Evolutionary conservation across 2,329 filamentous ascomycete species (phyloP).

Genomic region (Beauveria rudraprayagi): DNA sequence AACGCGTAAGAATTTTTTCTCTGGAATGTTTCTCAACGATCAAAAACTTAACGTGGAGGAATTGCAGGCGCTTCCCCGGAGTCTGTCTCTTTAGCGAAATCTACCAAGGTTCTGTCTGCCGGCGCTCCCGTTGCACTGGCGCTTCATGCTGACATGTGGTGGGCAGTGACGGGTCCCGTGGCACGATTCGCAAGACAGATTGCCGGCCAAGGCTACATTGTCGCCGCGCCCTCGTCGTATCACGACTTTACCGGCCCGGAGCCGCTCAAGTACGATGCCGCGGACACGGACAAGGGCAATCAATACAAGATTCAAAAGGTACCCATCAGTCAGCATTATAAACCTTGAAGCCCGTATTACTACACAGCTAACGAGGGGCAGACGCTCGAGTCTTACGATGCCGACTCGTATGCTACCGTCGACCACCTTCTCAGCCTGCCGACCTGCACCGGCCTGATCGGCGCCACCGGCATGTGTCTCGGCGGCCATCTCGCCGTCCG

Average conservation of each 20-base stretch:
- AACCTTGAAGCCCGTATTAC: neutral
- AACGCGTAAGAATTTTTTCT: slow-evolving; percentile 51
- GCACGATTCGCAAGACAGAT: slow-evolving; percentile 86
- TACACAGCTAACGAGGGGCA: slow-evolving; percentile 23
- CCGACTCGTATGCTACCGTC: slow-evolving; percentile 61
- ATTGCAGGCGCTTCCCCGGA: slow-evolving; percentile 61
- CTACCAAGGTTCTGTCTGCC: slow-evolving; percentile 64
- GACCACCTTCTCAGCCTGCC: slow-evolving; percentile 62
- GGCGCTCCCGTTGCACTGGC: neutral
- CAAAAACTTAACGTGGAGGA: neutral
- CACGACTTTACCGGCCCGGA: slow-evolving; percentile 88
- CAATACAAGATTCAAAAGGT: slow-evolving; percentile 77
- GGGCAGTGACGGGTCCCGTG: slow-evolving; percentile 77
- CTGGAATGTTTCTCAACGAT: no score
- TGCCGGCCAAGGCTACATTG: slow-evolving; percentile 86
- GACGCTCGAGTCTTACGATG: slow-evolving; percentile 80
- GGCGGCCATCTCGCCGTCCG: slow-evolving; percentile 75
- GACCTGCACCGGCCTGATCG: slow-evolving; percentile 75
- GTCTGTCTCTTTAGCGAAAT: slow-evolving; percentile 90
- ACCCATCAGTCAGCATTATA: slow-evolving; percentile 9
- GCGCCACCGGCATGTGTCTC: slow-evolving; percentile 83
- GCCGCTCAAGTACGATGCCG: slow-evolving; percentile 74
- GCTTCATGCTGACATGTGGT: neutral
- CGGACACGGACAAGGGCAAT: slow-evolving; percentile 83
- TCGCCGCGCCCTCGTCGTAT: slow-evolving; percentile 82